A percentile compares a stretch with the other conserved stretches of the same genome.
phyloP scores from a whole-genome alignment of 495 filamentous ascomycete genomes.

The Xeromyces bisporus region DNA sequence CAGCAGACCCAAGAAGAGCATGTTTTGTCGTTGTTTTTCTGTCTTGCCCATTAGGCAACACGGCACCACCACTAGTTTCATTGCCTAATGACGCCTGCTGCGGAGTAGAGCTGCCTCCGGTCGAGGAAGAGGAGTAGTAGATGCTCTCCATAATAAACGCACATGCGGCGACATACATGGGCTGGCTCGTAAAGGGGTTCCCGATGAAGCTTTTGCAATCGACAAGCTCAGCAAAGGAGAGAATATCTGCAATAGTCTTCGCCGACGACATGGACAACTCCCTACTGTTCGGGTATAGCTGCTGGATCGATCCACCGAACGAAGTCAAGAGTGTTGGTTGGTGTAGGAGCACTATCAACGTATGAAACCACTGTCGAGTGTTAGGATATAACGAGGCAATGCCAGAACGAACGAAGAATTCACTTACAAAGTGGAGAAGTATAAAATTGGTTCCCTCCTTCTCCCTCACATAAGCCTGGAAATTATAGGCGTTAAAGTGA shows the following conservation, averaged over 20 bases:
- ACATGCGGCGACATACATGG: slow-evolving; percentile 78
- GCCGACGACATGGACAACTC: slow-evolving; percentile 77
- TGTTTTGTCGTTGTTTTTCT: slow-evolving; percentile 45
- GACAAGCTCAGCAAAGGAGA: slow-evolving; percentile 60
- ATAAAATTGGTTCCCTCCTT: slow-evolving; percentile 72
- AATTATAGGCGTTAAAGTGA: slow-evolving; percentile 65
- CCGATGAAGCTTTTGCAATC: slow-evolving; percentile 67
- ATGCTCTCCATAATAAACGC: slow-evolving; percentile 70
- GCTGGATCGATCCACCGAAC: slow-evolving; percentile 51
- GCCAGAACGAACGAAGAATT: background rate
- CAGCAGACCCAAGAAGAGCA: slow-evolving; percentile 53
- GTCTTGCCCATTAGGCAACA: slow-evolving; percentile 21
- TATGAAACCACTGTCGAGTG: slow-evolving; percentile 53
- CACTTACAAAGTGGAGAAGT: slow-evolving; percentile 51
- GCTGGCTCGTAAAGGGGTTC: slow-evolving; percentile 77
- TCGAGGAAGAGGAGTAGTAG: slow-evolving; percentile 27
- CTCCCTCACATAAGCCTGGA: slow-evolving; percentile 56
- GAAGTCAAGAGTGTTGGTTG: slow-evolving; percentile 65
- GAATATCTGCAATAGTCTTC: slow-evolving; percentile 75
- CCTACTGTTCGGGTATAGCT: slow-evolving; percentile 57
- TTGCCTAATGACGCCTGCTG: slow-evolving; percentile 19
- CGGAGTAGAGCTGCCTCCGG: slow-evolving; percentile 14
- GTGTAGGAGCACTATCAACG: slow-evolving; percentile 67
- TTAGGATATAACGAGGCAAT: slow-evolving; percentile 1
- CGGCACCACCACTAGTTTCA: slow-evolving; percentile 25